Base-by-base conservation (phyloP, 2,329 filamentous ascomycete genomes). In the Penicillium sp. region DNA sequence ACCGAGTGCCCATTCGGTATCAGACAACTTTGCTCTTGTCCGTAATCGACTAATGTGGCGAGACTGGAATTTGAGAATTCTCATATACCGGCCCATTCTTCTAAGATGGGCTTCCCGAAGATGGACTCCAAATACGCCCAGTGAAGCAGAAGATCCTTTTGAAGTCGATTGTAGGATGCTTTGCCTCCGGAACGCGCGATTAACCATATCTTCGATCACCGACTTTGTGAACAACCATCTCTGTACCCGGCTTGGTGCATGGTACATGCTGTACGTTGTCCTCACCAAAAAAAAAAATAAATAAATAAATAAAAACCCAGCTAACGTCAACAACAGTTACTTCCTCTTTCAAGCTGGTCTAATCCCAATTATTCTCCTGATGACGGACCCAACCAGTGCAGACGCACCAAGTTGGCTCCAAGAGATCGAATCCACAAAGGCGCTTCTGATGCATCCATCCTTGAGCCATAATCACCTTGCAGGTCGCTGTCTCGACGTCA, bases 311-410 rank as follows among this genome's bases (percentile, higher is more conserved):
- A 19, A 47, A 17, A n/a, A 1, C 23, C n/a, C 23, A 17, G 31
- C 60, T 62, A 26, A 58, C 50, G 21, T n/a, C 23, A n/a, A 26
- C 31, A 26, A 30, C 48, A 75, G 74, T 11, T 80, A 81, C 66
- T 81, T 81, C 64, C 73, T 81, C 45, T 81, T 81, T 70, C 79
- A 81, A 69, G 79, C 79, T 15, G 77, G 74, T 23, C 65, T 81
- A 3, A 79, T 81, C 50, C 79, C 79, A 3, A 74, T 79, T 31
- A 76, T 82, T 52, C 76, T 78, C 58, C 70, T 81, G 31, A 78
- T 78, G 72, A 80, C 76, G 5, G 77, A 78, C 48, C 76, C 78
- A 0, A 73, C 74, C 17, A 76, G 71, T 52, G 67, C 74, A 1
- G 74, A 77, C 56, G 74, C 73, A 54, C 66, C 73, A 11, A 71